phyloP scores from a whole-genome alignment of 2,329 filamentous ascomycete species.

The Hypoxylon sp. region DNA sequence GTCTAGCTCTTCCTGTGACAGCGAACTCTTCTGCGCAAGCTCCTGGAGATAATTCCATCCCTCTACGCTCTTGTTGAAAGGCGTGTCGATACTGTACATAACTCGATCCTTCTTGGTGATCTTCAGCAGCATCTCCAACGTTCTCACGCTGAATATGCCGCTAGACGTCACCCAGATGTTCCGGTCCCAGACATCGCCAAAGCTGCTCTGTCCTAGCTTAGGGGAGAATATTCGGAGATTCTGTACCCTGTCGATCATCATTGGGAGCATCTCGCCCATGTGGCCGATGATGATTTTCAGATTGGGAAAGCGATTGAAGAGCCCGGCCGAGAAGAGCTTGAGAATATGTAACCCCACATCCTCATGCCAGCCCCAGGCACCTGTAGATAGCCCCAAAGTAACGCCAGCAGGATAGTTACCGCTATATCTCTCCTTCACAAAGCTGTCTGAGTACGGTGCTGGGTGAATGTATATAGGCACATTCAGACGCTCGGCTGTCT shows the following conservation, averaged over 20 bases:
- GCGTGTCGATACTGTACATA: slow-evolving; percentile 70
- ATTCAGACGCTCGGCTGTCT: slow-evolving; percentile 58
- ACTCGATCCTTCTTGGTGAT: slow-evolving; percentile 63
- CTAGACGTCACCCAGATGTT: slow-evolving; percentile 71
- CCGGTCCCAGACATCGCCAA: slow-evolving; percentile 64
- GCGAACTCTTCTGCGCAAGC: slow-evolving; percentile 61
- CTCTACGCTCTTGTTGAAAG: slow-evolving; percentile 63
- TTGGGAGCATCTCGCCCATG: slow-evolving; percentile 64
- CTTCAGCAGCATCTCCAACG: slow-evolving; percentile 31
- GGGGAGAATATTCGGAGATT: background rate
- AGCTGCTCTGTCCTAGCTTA: slow-evolving; percentile 37
- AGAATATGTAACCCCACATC: slow-evolving; percentile 54
- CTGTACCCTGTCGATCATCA: slow-evolving; percentile 62
- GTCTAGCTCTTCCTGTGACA: slow-evolving; percentile 62
- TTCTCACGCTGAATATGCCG: slow-evolving; percentile 62
- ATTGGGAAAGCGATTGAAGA: slow-evolving; percentile 54
- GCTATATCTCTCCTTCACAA: slow-evolving; percentile 51
- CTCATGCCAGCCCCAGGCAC: slow-evolving; percentile 54
- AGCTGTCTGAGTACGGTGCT: slow-evolving; percentile 51
- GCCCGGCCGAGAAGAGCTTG: slow-evolving; percentile 43
- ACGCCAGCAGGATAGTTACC: slow-evolving; percentile 53
- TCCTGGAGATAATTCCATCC: slow-evolving; percentile 62
- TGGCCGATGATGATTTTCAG: slow-evolving; percentile 58
- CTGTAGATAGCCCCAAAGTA: slow-evolving; percentile 39
- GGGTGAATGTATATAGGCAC: slow-evolving; percentile 67